Base-by-base conservation (phyloP, 768 basidiomycete genomes). In the Termitomyces sp. region DNA sequence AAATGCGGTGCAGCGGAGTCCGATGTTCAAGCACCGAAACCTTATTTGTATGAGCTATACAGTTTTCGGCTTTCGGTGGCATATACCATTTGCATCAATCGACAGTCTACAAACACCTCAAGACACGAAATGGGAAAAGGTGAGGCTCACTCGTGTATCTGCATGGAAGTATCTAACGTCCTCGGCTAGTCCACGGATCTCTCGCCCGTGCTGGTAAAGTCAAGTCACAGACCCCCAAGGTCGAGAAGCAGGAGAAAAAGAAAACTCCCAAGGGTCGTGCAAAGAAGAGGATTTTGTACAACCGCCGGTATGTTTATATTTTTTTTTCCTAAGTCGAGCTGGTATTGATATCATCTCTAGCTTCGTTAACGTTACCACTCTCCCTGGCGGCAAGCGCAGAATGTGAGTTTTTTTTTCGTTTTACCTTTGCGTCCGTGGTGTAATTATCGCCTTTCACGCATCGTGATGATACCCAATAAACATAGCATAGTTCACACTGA, bases 121-220 rank as follows among this genome's bases (percentile, higher is more conserved):
- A 82, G 75, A 79, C 79, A 86, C 80, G 64, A 49, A 47, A 57
- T 89, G 87, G 86, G 86, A 77, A 85, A 89, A 86, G 86, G 87
- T 87, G 67, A 33, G 13, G 16, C 11, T 20, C 30, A 24, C 15
- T 45, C 27, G 27, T 18, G 4, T 22, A 37, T 11, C 9, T 20
- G 27, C 27, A 27, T 45, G 22, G 6, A 30, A 33, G 22, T 15
- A n/a, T 45, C n/a, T 60, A 15, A 60, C 13, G 27, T 11, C 11
- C 16, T 20, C 50, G 16, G 37, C 15, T 44, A 94, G 95, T 96
- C 80, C 95, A 98, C 91, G 95, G 95, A 75, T 98, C 95, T 75
- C 94, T 96, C 80, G 95, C 95, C 79, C 95, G 95, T 83, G 95
- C 95, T 74, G 95, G 95, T 76, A 98, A 98, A 86, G 96, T 98